Evolutionary conservation across 1,139 yeast genomes (phyloP).

Genomic region (Debaryomyces psychrophilus): DNA sequence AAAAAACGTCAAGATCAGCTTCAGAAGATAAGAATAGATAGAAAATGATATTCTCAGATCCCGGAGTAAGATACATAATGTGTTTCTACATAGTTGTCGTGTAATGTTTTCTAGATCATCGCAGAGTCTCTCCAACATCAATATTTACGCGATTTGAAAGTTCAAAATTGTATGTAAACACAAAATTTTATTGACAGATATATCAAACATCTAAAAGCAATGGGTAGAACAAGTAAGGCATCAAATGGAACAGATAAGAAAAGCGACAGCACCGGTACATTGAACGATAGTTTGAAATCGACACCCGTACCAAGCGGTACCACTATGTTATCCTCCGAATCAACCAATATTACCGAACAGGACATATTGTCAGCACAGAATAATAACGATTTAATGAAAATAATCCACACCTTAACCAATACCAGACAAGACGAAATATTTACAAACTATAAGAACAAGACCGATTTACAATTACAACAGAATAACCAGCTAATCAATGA

Average conservation of each 20-base stretch:
- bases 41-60: no score
- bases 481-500: conserved; percentile 33
- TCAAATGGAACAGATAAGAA: conserved; percentile 7
- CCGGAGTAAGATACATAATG: no score
- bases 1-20: no score
- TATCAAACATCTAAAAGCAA: neutral
- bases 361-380: conserved; percentile 35
- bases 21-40: no score
- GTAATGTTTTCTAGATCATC: no score
- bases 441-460: conserved; percentile 31
- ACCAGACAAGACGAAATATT: conserved; percentile 42
- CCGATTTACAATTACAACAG: conserved; percentile 30
- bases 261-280: neutral
- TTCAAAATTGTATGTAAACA: conserved; percentile 1
- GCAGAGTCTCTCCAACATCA: neutral
- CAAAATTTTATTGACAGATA: neutral
- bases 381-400: conserved; percentile 31
- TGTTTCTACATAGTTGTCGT: no score
- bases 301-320: neutral
- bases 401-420: conserved; percentile 37
- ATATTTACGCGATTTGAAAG: conserved; percentile 1
- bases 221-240: conserved; percentile 17
- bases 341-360: conserved; percentile 29
- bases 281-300: neutral
- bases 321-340: neutral